Base-by-base conservation (phyloP, 2,329 filamentous ascomycete species). In the Pseudocercospora vitis region DNA sequence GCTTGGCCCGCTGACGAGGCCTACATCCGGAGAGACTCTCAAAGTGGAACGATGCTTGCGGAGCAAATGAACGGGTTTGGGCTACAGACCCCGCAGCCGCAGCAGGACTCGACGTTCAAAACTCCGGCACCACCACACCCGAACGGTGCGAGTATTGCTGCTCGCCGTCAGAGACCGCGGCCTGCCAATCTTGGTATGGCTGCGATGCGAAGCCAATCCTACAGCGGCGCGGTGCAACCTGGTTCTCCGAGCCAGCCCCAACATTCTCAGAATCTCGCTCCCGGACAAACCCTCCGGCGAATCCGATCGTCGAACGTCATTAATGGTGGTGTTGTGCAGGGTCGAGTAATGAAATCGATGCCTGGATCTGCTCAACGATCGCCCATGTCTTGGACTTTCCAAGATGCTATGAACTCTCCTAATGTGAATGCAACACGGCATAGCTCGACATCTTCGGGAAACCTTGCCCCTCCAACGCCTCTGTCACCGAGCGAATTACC, bases 191-290 rank as follows among this genome's bases (percentile, higher is more conserved):
- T 78, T 16, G 74, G 71, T 45, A 62, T 73, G 12, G 71, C 68
- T 42, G 69, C 74, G 9, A 53, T 67, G 46, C 70, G 76, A 44
- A 79, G 76, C 56, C 71, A 74, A 14, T 68, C 66, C 9, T 66
- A 67, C 52, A 65, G 58, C 50, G 63, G 60, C 29, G 56, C 65
- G 69, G 53, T 67, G 68, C 59, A 78, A 73, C 60, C 71, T 67
- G 28, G 67, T 68, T 72, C 54, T 68, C 76, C 74, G 2, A 59
- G 59, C 26, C 61, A 63, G 11, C 5, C 91, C 70, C 33, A 51
- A 91, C 70, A 2, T 85, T 45, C 46, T 14, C 54, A 59, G 31
- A 86, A 39, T 80, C 86, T 37, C 86, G 87, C 53, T 84, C 85
- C 72, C 90, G 88, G 64, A 80, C 87, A 59, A 91, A 82, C 58